A percentile compares a stretch with the other conserved stretches of the same genome.
Evolutionary conservation across 441 rosid species (phyloP).

Genomic region (Erysimum pusillum): DNA sequence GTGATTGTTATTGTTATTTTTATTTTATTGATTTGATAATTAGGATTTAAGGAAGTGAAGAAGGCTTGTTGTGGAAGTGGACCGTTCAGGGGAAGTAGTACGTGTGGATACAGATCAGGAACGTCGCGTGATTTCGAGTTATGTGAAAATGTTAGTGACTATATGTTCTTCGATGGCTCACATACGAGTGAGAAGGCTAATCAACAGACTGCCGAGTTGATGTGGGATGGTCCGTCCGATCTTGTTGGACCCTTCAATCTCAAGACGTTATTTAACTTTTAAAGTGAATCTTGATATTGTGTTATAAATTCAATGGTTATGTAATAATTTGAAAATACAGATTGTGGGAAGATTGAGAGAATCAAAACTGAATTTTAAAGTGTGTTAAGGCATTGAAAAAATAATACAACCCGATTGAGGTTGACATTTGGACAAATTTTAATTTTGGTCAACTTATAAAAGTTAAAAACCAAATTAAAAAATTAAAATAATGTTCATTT

Average conservation of each 20-base stretch:
- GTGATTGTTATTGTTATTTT: neutral
- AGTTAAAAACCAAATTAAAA: too few relatives aligned
- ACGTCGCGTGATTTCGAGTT: slow-evolving; percentile 42
- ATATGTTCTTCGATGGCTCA: slow-evolving; percentile 50
- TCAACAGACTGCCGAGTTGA: slow-evolving; percentile 45
- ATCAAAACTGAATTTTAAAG: neutral
- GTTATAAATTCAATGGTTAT: neutral
- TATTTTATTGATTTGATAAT: neutral
- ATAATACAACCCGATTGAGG: too few relatives aligned
- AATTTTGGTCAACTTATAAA: too few relatives aligned
- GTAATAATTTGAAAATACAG: neutral
- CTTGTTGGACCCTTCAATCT: slow-evolving; percentile 48
- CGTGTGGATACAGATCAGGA: slow-evolving; percentile 50
- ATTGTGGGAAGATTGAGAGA: neutral
- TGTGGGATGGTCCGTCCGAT: slow-evolving; percentile 50
- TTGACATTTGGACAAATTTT: too few relatives aligned
- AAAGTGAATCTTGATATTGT: neutral
- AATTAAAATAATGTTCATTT: too few relatives aligned
- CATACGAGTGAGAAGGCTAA: slow-evolving; percentile 49
- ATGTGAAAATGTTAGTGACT: slow-evolving; percentile 48
- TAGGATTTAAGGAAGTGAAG: slow-evolving; percentile 57
- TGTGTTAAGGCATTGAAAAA: too few relatives aligned
- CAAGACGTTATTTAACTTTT: slow-evolving; percentile 37
- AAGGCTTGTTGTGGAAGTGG: slow-evolving; percentile 52
- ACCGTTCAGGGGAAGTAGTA: slow-evolving; percentile 42